Evolutionary conservation across 495 filamentous ascomycete genomes (phyloP).

Genomic region (Amorphotheca resinae): DNA sequence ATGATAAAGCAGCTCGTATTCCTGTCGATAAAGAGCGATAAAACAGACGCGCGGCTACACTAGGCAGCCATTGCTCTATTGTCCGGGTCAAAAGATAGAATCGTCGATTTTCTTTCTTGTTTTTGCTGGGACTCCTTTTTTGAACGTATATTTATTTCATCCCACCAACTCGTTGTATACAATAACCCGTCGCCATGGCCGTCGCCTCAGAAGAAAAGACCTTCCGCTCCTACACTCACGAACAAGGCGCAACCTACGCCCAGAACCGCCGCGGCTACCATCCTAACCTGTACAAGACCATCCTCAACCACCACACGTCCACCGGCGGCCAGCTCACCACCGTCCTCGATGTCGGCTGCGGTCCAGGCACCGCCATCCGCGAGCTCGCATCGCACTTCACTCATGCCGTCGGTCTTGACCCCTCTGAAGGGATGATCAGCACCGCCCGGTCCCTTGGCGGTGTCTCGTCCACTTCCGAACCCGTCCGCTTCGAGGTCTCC

Average conservation of each 20-base stretch:
- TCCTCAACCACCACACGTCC: constrained; percentile 35
- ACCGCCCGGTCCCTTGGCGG: constrained; percentile 27
- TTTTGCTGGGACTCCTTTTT: too few species aligned
- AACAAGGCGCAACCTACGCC: constrained; percentile 34
- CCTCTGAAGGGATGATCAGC: constrained; percentile 40
- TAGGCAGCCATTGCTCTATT: too few species aligned
- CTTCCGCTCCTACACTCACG: constrained; percentile 31
- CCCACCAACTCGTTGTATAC: too few species aligned
- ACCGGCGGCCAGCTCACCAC: constrained; percentile 33
- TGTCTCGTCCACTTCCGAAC: constrained; percentile 14
- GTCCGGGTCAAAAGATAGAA: too few species aligned
- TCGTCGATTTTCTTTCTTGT: too few species aligned
- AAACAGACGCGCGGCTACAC: too few species aligned
- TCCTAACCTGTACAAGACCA: constrained; percentile 28
- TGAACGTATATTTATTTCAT: too few species aligned
- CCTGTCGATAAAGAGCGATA: too few species aligned
- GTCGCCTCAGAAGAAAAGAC: constrained; percentile 18
- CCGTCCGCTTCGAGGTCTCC: constrained; percentile 31
- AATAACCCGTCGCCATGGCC: too few species aligned
- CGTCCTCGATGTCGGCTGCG: constrained; percentile 43
- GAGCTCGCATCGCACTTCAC: constrained; percentile 54
- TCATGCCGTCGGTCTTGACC: constrained; percentile 46
- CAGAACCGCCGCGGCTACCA: constrained; percentile 29
- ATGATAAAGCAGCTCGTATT: too few species aligned
- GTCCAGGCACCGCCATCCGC: constrained; percentile 57